These are phyloP conservation scores for Fonsecaea pugnacius DNA, from an alignment of 2,329 filamentous ascomycete species.

Conservation along the genomic window DNA sequence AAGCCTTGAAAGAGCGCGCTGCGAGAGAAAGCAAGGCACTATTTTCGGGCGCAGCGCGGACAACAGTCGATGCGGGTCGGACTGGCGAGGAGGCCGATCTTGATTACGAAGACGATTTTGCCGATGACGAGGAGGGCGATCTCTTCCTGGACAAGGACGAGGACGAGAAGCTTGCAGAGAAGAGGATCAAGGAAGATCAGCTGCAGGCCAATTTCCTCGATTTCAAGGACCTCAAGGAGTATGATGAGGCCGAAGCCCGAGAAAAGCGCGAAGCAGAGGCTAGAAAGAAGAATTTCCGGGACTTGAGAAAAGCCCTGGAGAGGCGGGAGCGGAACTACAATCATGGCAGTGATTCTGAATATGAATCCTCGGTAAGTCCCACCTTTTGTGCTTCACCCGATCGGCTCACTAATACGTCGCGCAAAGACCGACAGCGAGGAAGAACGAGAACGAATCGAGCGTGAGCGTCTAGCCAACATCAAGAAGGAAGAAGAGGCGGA, in stretches of 20 bases:
- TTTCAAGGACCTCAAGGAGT: constrained; percentile 70
- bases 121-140: constrained; percentile 82
- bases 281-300: constrained; percentile 73
- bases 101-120: constrained; percentile 76
- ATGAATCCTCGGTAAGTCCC: constrained; percentile 56
- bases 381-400: constrained; percentile 40
- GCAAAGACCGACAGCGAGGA: constrained; percentile 55
- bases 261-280: constrained; percentile 67
- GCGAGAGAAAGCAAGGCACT: constrained; percentile 52
- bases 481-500: constrained; percentile 57
- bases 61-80: constrained; percentile 23
- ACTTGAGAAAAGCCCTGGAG: constrained; percentile 76
- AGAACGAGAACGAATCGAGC: constrained; percentile 59
- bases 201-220: constrained; percentile 88
- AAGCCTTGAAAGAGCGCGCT: constrained; percentile 64
- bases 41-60: constrained; percentile 43
- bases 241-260: constrained; percentile 69
- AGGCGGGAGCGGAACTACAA: constrained; percentile 85
- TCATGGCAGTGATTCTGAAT: constrained; percentile 73
- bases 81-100: constrained; percentile 64
- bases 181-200: constrained; percentile 76
- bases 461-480: constrained; percentile 57
- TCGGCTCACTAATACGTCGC: constrained; percentile 36
- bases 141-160: constrained; percentile 77
- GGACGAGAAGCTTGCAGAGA: constrained; percentile 72